A percentile compares a stretch with the other conserved stretches of the same genome.
Evolutionary conservation across 2,329 filamentous ascomycete genomes (phyloP).

Genomic region (Colletotrichum kahawae): DNA sequence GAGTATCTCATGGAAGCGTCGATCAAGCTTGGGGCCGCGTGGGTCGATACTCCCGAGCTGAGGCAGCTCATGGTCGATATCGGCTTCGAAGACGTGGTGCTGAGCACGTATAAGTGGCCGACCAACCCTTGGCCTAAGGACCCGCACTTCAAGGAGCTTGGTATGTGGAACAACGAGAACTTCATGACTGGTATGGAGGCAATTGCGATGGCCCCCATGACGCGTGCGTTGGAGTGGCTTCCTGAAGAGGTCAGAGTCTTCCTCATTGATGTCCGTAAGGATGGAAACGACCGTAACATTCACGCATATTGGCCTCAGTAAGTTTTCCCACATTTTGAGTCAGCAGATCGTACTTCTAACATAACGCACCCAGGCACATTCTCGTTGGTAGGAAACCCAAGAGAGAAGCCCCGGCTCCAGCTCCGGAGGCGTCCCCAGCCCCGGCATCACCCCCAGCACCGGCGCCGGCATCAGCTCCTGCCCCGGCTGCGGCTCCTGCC

Average conservation of each 20-base stretch:
- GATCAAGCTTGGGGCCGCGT: neutral
- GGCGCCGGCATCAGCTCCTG: too few relatives aligned
- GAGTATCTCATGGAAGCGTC: neutral
- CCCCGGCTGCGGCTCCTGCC: too few relatives aligned
- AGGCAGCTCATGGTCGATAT: neutral
- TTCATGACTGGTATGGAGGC: neutral
- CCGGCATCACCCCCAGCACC: too few relatives aligned
- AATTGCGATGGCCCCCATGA: neutral
- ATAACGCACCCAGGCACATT: neutral
- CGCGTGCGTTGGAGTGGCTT: neutral
- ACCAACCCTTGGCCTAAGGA: neutral
- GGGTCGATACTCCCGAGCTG: neutral
- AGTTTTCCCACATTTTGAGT: neutral
- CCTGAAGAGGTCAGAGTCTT: neutral
- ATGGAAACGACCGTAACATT: neutral
- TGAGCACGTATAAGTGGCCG: neutral
- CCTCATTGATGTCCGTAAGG: neutral
- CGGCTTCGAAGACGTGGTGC: rapidly evolving
- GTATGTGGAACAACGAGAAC: neutral
- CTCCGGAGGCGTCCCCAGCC: too few relatives aligned
- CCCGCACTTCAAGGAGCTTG: neutral
- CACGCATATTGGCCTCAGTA: neutral
- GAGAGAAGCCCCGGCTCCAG: neutral
- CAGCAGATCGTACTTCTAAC: neutral
- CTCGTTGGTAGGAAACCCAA: neutral